Conservation (phyloP, 192 early-diverging fungal species). For the Paraglomus brasilianum region DNA sequence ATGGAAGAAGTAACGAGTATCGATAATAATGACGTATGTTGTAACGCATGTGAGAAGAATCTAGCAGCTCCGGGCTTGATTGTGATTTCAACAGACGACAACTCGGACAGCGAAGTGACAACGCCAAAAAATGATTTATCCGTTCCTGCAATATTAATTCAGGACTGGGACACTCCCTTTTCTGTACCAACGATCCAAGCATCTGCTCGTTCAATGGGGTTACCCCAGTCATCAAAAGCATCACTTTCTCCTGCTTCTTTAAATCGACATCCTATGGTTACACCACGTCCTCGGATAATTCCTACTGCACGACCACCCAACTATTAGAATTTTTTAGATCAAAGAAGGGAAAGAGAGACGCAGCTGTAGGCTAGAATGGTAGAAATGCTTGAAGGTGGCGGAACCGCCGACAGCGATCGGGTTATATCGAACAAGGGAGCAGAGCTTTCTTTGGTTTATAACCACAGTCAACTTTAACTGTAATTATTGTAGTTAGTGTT, state of each 20-base stretch:
- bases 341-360: too few relatives aligned
- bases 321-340: too few relatives aligned
- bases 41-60: neutral
- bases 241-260: neutral
- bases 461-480: too few relatives aligned
- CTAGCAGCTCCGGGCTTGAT: neutral
- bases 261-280: neutral
- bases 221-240: neutral
- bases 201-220: neutral
- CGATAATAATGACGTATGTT: neutral
- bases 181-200: neutral
- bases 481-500: too few relatives aligned
- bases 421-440: too few relatives aligned
- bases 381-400: too few relatives aligned
- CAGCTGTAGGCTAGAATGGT: too few relatives aligned
- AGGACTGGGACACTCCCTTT: slow-evolving; percentile 23
- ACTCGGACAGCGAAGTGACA: neutral
- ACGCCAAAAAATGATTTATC: neutral
- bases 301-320: neutral
- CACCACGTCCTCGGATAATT: slow-evolving; percentile 7
- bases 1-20: neutral
- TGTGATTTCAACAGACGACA: neutral
- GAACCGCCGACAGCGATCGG: too few relatives aligned
- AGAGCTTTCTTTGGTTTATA: too few relatives aligned
- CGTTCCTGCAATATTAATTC: slow-evolving; percentile 27